Conservation (phyloP, 164 flowering plant genomes). For the Aristolochia fimbriata region DNA sequence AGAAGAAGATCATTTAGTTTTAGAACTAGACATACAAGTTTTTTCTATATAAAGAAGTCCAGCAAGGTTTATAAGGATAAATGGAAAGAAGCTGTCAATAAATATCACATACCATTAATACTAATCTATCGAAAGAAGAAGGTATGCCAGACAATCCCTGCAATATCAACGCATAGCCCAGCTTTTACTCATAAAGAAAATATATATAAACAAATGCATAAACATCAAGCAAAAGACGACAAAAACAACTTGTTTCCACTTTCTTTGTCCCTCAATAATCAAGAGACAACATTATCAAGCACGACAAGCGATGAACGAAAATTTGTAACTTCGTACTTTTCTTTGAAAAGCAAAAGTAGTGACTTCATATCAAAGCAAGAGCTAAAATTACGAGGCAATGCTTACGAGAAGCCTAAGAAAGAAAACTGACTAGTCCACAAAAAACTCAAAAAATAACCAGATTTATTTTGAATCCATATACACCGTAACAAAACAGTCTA, state of each 20-base stretch:
- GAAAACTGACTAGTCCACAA: too few relatives aligned
- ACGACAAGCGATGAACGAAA: too few relatives aligned
- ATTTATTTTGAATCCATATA: too few relatives aligned
- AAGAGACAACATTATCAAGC: too few relatives aligned
- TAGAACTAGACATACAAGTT: not conserved
- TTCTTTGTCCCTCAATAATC: too few relatives aligned
- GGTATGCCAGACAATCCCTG: constrained; percentile 67
- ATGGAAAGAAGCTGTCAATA: not conserved
- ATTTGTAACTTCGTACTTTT: too few relatives aligned
- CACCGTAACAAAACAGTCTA: too few relatives aligned
- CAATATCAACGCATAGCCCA: constrained; percentile 10
- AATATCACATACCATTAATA: constrained; percentile 56
- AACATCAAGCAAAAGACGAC: not conserved
- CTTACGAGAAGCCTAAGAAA: too few relatives aligned
- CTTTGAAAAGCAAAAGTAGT: too few relatives aligned
- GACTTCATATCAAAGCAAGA: too few relatives aligned
- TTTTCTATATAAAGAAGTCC: constrained; percentile 1
- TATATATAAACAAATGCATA: not conserved
- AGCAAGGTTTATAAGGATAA: not conserved
- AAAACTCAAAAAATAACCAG: too few relatives aligned
- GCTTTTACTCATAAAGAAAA: not conserved
- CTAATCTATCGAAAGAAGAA: constrained; percentile 53
- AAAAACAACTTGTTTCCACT: not conserved
- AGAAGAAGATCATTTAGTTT: constrained; percentile 10
- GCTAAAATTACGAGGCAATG: too few relatives aligned